Percentiles rank a stretch among this genome's conserved stretches.
phyloP scores from a whole-genome alignment of 768 basidiomycete genomes.

The Phaeotremella fagi region DNA sequence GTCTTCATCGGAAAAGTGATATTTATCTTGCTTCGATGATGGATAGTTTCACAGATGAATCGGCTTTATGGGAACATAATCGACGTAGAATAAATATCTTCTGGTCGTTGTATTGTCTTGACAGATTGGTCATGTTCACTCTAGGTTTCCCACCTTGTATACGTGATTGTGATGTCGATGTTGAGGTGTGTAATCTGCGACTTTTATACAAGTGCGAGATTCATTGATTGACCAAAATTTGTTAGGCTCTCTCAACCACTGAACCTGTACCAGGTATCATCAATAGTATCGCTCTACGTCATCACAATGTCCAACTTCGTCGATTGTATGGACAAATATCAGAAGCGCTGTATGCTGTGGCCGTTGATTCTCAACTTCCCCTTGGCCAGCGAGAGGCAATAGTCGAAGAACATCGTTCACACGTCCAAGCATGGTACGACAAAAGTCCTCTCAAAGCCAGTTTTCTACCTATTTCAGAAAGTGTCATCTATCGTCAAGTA shows the following conservation, averaged over 20 bases:
- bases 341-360: constrained; percentile 6
- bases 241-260: not conserved
- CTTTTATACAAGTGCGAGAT: not conserved
- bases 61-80: too few species aligned
- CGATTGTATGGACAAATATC: constrained; percentile 6
- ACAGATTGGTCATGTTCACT: not conserved
- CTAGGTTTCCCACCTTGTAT: not conserved
- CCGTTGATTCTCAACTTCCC: not conserved
- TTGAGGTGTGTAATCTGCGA: constrained; percentile 1
- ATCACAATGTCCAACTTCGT: constrained; percentile 4
- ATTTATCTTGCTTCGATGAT: too few species aligned
- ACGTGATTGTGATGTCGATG: not conserved
- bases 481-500: constrained; percentile 11
- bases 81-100: not conserved
- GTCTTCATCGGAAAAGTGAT: too few species aligned
- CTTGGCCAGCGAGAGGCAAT: constrained; percentile 4
- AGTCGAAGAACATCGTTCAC: constrained; percentile 1
- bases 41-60: constrained; percentile 1
- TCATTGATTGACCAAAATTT: not conserved
- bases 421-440: constrained; percentile 7
- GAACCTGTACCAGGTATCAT: not conserved
- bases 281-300: not conserved
- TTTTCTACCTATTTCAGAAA: constrained; percentile 12
- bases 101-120: not conserved
- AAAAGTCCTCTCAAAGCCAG: constrained; percentile 6